Base-by-base conservation (phyloP, 2,329 filamentous ascomycete species). In the Pseudodiploospora longispora region DNA sequence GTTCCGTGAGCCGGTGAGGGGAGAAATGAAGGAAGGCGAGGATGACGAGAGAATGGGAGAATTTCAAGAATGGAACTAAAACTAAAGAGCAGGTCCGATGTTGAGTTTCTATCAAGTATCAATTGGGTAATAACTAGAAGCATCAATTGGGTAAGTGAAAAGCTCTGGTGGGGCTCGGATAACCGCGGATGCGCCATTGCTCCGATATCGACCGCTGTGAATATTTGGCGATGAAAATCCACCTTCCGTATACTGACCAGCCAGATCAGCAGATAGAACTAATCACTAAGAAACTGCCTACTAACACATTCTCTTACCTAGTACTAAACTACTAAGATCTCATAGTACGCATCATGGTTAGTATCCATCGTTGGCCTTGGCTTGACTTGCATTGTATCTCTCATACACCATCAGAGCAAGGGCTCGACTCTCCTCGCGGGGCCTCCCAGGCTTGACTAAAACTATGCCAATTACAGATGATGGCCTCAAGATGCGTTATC, bases 401-500 rank as follows among this genome's bases (percentile, higher is more conserved):
- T 28, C 36, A 27, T 28, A 28, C 27, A 38, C 36, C n/a, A 38
- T 19, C 27, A 28, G 12, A 28, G 36, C 36, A 40, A 37, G 35
- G 27, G 35, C 7, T 37, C 12, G 10, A 19, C 35, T 37, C 35
- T 37, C 35, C 9, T n/a, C 8, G 12, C 8, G 10, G 44, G 45
- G 48, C 45, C 50, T 50, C 46, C 41, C 45, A 36, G 51, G 49
- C 51, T 54, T 50, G 52, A 54, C 50, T 50, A 59, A 52, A 19
- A 19, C 47, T 53, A 59, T 59, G 54, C 56, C 53, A 57, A 59
- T 51, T 56, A 56, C 52, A 59, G 53, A 47, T 54, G 51, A 58
- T 57, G 50, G 52, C 48, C 47, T 50, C 43, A 43, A 48, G 39
- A 45, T 50, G 47, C 51, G 50, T 55, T 52, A 47, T 59, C 55